Conservation (phyloP, 2,329 filamentous ascomycete species). For the Fusarium stilboides region DNA sequence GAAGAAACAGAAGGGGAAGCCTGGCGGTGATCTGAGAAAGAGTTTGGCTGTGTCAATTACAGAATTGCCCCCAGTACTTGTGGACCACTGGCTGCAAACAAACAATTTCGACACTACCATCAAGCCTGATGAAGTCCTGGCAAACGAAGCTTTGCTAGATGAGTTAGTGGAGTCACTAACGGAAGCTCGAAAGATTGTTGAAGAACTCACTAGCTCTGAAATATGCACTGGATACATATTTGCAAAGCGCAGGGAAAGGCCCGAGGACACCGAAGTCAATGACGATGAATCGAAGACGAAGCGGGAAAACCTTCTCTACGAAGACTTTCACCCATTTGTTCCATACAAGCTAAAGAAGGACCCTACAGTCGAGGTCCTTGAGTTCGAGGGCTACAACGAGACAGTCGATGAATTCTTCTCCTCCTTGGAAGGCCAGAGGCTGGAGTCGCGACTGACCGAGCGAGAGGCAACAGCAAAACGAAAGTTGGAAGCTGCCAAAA, state of each 20-base stretch:
- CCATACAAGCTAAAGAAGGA: conserved; percentile 84
- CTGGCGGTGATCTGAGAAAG: conserved; percentile 82
- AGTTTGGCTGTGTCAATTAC: conserved; percentile 87
- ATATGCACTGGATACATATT: conserved; percentile 88
- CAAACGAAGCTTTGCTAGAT: conserved; percentile 74
- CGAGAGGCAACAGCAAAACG: conserved; percentile 84
- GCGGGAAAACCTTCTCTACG: conserved; percentile 77
- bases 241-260: conserved; percentile 70
- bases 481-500: conserved; percentile 86
- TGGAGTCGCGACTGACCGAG: conserved; percentile 87
- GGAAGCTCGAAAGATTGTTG: conserved; percentile 78
- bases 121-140: conserved; percentile 78
- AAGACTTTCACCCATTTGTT: conserved; percentile 95
- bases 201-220: conserved; percentile 76
- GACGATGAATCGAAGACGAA: conserved; percentile 56
- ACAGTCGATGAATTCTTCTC: conserved; percentile 98
- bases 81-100: conserved; percentile 86
- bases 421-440: conserved; percentile 92
- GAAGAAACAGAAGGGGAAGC: conserved; percentile 82
- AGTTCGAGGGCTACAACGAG: conserved; percentile 89
- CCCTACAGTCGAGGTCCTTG: conserved; percentile 75
- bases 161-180: conserved; percentile 77
- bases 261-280: conserved; percentile 48
- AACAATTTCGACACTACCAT: conserved; percentile 78
- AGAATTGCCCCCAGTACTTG: conserved; percentile 87